Conservation (phyloP, 768 basidiomycete genomes). For the Boletus insuetus region DNA sequence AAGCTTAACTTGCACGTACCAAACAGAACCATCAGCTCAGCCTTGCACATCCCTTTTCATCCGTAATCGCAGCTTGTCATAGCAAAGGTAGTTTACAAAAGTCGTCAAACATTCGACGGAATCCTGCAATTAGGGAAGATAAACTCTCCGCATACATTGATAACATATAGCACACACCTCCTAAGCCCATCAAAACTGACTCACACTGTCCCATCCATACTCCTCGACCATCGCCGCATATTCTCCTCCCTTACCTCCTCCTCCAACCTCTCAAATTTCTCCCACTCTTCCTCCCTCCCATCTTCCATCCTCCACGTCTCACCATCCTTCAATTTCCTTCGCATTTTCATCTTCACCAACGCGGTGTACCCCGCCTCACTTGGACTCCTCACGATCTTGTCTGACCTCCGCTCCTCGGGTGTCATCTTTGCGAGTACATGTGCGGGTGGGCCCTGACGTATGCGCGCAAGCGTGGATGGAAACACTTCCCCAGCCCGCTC, state of each 20-base stretch:
- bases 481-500: conserved; percentile 65
- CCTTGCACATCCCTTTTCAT: no score
- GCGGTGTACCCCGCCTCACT: conserved; percentile 73
- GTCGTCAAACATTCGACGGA: not conserved
- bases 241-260: conserved; percentile 33
- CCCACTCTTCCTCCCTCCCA: conserved; percentile 27
- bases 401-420: conserved; percentile 42
- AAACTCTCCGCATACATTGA: not conserved
- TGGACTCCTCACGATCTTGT: conserved; percentile 48
- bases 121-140: not conserved
- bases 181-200: not conserved
- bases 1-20: no score
- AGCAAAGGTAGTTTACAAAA: no score
- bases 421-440: conserved; percentile 55
- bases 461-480: conserved; percentile 43
- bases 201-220: not conserved
- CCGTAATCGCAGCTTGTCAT: no score
- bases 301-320: conserved; percentile 35
- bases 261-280: conserved; percentile 27
- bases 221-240: conserved; percentile 9
- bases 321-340: conserved; percentile 44
- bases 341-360: conserved; percentile 54
- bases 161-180: conserved; percentile 3
- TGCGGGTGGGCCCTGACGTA: conserved; percentile 60
- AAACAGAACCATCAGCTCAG: no score